Percentiles rank a stretch among this genome's conserved stretches.
Evolutionary conservation across 1,284 basidiomycete genomes (phyloP).

Genomic region (Moniliophthora roreri): DNA sequence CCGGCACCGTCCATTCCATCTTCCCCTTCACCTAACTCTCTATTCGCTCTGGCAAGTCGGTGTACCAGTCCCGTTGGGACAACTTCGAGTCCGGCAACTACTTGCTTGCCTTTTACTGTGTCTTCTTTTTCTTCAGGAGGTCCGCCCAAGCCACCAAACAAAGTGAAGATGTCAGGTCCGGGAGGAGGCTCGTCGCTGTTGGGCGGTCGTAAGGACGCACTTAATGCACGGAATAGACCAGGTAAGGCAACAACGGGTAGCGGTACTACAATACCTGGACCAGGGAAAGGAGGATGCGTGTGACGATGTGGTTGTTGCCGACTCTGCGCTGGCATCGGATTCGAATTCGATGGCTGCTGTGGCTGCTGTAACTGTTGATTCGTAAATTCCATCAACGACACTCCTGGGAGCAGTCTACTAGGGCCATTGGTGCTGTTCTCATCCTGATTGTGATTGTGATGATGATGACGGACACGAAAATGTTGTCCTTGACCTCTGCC

Average conservation of each 20-base stretch:
- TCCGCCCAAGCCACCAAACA: not conserved
- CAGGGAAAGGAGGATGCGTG: not conserved
- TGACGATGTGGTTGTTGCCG: not conserved
- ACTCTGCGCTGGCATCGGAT: not conserved
- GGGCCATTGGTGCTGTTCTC: no score
- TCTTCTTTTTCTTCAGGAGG: constrained; percentile 13
- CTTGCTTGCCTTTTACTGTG: constrained; percentile 8
- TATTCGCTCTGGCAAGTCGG: constrained; percentile 60
- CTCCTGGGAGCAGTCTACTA: no score
- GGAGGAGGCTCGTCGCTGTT: not conserved
- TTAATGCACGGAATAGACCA: not conserved
- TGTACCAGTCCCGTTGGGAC: constrained; percentile 67
- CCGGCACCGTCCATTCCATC: constrained; percentile 41
- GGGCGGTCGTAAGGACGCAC: not conserved
- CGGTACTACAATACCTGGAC: not conserved
- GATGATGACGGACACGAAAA: no score
- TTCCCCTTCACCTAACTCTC: constrained; percentile 36
- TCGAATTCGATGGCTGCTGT: not conserved
- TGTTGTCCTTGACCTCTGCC: no score
- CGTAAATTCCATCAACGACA: no score
- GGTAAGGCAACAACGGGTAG: not conserved
- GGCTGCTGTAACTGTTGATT: not conserved
- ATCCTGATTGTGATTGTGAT: no score
- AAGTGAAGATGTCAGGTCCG: not conserved
- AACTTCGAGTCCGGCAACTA: constrained; percentile 58